Evolutionary conservation across 2,329 filamentous ascomycete genomes (phyloP), one percentile per base, ranked within the genome.

Genomic region (Cladophialophora carrionii): DNA sequence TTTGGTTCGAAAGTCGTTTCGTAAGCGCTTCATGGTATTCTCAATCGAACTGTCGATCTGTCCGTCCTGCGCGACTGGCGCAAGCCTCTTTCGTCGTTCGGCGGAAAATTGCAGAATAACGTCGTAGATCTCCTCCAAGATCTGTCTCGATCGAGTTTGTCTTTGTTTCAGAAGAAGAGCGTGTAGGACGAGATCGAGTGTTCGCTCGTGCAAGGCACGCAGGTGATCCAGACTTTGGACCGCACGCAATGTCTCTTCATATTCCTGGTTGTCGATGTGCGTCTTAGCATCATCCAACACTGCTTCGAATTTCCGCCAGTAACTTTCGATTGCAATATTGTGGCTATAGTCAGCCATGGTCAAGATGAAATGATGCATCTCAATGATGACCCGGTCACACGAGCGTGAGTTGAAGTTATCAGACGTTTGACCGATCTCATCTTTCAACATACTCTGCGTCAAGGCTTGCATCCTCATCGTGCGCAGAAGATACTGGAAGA

Each of bases 401-500:
- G 77, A 57, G 51, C 34, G 55, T 22, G 74, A 73, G 31, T 12
- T 41, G 10, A 8, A 17, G 14, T 14, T 51, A 72, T n/a, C 12
- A 48, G 29, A 43, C 14, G n/a, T 24, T 37, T 20, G 20, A 17
- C 20, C 51, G 74, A 34, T 29, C 74, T 8, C 76, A 69, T 61
- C 57, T 29, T 65, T 57, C 26, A 70, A 24, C 65, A 70, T 37
- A 9, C 31, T 66, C 41, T 71, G 69, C 4, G 89, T 85, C 0
- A 93, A 87, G 66, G 90, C 93, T 4, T 92, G 80, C 85, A 97
- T 88, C 37, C 95, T 87, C 12, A 92, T 76, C 0, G 96, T 80
- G 2, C 91, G 87, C 2, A 98, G 81, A 0, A 97, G 79, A 17
- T 91, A 83, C 71, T 88, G 90, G 80, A 97, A 98, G 41, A 97